A percentile compares a stretch with the other conserved stretches of the same genome.
These are phyloP conservation scores for Symbiotaphrina buchneri DNA, from an alignment of 495 filamentous ascomycete species.

Conservation along the genomic window DNA sequence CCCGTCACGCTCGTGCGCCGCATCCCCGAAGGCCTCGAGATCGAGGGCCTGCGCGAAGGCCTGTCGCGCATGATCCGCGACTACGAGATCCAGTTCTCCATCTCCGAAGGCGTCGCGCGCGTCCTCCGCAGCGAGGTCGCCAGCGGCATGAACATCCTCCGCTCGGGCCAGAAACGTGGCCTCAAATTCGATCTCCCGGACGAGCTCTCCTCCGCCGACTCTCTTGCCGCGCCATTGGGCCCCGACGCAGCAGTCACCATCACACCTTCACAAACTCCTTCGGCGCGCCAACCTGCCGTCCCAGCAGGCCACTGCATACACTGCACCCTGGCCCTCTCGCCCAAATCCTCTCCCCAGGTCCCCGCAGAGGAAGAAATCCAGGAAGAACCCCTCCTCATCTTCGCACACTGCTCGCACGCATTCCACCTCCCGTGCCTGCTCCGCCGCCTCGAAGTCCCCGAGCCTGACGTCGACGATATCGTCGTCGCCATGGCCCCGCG, in stretches of 20 bases:
- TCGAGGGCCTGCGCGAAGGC: conserved; percentile 70
- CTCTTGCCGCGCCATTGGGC: conserved; percentile 7
- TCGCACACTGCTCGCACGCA: conserved; percentile 76
- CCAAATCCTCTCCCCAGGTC: not conserved
- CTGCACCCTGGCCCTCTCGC: conserved; percentile 33
- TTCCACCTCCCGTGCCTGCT: conserved; percentile 75
- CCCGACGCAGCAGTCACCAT: conserved; percentile 9
- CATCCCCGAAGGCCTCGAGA: conserved; percentile 78
- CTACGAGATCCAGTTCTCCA: conserved; percentile 79
- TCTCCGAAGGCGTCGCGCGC: conserved; percentile 70
- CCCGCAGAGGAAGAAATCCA: conserved; percentile 13
- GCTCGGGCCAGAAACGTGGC: conserved; percentile 54
- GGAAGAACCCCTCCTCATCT: conserved; percentile 73
- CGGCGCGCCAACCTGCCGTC: conserved; percentile 6
- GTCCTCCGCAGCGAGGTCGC: conserved; percentile 77
- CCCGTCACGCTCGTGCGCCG: conserved; percentile 73
- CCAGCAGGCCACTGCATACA: conserved; percentile 31
- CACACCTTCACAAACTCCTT: too few species aligned
- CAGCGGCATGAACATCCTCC: conserved; percentile 51
- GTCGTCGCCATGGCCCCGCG: conserved; percentile 10
- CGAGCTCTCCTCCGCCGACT: conserved; percentile 6
- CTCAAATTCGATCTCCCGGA: conserved; percentile 66
- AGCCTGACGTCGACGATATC: conserved; percentile 13
- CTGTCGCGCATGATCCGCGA: conserved; percentile 73
- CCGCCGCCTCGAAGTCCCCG: too few species aligned